Evolutionary conservation across 768 basidiomycete species (phyloP), one percentile per base, ranked within the genome.

Genomic region (Mycena chlorophos): DNA sequence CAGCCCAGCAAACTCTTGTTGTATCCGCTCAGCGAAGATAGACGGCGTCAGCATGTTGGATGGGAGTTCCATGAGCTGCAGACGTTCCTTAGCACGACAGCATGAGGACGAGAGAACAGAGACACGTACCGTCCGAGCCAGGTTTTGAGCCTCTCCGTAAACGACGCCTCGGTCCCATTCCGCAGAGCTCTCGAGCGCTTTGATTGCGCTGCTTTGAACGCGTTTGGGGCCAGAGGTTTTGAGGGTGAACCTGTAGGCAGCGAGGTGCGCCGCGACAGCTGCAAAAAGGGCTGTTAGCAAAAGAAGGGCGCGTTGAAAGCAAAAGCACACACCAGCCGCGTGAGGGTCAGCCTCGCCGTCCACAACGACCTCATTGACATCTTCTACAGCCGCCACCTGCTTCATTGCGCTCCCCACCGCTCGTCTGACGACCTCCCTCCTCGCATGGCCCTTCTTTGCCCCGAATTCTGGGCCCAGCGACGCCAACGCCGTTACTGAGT

Each of bases 21-120:
- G 75, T 54, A 86, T 82, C 17, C 89, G 84, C 68, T 92, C 82
- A 28, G 80, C 78, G 69, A 94, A 94, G 17, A 87, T 87, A 14
- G 90, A 91, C 8, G 91, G 92, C 2, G 91, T 93, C 76, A 91
- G 75, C 69, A 93, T 83, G 68, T 94, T 94, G 1, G 83, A 91
- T 49, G 93, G 93, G 4, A 89, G 72, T 70, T 94, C 93, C 84
- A 83, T 87, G 45, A 94, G 77, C 88, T 91, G 67, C 48, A 37
- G 3, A 45, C 27, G 38, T 20, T 17, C 51, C 23, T n/a, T 10
- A 25, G 22, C 23, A 52, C 30, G 42, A 26, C 30, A 55, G 38
- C 37, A 30, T 22, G 48, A n/a, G 47, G 22, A 27, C 19, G 16
- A 25, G n/a, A 30, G 14, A 37, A 17, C 2, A 26, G 42, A 43